Evolutionary conservation across 108 stramenopile species (phyloP).

Genomic region (Nitzschia palea): DNA sequence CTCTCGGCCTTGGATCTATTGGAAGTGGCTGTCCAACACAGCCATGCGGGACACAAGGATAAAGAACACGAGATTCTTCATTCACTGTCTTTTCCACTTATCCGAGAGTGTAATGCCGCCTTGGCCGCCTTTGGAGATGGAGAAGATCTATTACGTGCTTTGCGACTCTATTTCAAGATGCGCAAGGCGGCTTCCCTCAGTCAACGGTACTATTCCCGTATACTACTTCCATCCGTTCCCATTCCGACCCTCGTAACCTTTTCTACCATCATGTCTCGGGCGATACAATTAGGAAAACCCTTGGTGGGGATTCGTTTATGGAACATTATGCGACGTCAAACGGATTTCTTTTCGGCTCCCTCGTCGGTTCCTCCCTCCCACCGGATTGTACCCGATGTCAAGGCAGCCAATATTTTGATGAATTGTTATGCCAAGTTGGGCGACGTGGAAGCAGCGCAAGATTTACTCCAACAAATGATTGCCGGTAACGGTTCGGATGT

Average conservation of each 20-base stretch:
- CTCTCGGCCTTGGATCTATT: not conserved
- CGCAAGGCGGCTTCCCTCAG: constrained; percentile 52
- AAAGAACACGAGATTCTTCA: not conserved
- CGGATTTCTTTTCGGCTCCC: constrained; percentile 49
- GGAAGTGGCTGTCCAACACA: not conserved
- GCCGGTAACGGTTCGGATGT: constrained; percentile 44
- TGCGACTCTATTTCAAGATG: constrained; percentile 84
- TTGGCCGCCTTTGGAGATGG: constrained; percentile 81
- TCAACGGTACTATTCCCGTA: constrained; percentile 12
- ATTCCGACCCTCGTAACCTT: constrained; percentile 83
- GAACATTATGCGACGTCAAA: constrained; percentile 64
- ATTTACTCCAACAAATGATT: constrained; percentile 68
- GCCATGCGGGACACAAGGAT: not conserved
- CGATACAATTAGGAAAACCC: constrained; percentile 71
- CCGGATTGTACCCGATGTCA: constrained; percentile 69
- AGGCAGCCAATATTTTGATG: constrained; percentile 86
- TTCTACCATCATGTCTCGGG: constrained; percentile 87
- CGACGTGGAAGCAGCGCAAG: constrained; percentile 52
- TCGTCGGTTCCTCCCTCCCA: not conserved
- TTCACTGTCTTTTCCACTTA: constrained; percentile 36
- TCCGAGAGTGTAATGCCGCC: constrained; percentile 70
- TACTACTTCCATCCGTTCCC: constrained; percentile 28
- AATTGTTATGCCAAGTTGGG: constrained; percentile 82
- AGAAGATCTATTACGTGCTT: constrained; percentile 66
- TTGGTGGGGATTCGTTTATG: constrained; percentile 78